Evolutionary conservation across 1,284 basidiomycete genomes (phyloP).

Genomic region (Sporisorium sorghi): DNA sequence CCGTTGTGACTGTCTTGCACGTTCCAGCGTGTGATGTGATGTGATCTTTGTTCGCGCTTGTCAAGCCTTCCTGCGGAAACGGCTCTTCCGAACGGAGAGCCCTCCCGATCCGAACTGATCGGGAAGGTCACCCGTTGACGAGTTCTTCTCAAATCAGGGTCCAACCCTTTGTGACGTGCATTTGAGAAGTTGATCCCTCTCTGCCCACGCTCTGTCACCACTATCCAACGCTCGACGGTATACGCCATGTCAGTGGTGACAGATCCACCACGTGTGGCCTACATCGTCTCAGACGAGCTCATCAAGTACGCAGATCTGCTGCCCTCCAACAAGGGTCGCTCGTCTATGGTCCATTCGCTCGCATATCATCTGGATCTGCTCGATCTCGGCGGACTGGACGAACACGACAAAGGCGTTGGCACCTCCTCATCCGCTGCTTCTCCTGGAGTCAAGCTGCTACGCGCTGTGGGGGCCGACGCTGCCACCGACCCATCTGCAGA

Average conservation of each 20-base stretch:
- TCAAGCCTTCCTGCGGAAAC: too few species aligned
- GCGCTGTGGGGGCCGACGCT: slow-evolving; percentile 1
- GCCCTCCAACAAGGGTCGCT: slow-evolving; percentile 85
- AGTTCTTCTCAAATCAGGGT: too few species aligned
- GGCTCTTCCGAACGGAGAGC: too few species aligned
- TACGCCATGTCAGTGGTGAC: slow-evolving; percentile 18
- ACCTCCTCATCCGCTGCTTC: neutral
- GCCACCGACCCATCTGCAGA: neutral
- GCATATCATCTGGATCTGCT: slow-evolving; percentile 51
- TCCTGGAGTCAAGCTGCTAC: slow-evolving; percentile 2
- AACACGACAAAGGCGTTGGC: neutral
- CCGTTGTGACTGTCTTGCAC: too few species aligned
- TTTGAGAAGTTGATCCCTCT: neutral
- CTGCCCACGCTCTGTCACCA: neutral
- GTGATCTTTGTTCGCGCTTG: too few species aligned
- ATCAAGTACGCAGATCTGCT: slow-evolving; percentile 76
- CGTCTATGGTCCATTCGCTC: slow-evolving; percentile 81
- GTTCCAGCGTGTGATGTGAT: too few species aligned
- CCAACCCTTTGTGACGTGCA: too few species aligned
- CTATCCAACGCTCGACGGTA: neutral
- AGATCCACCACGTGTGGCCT: slow-evolving; percentile 68
- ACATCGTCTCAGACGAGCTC: slow-evolving; percentile 76
- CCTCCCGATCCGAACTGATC: too few species aligned
- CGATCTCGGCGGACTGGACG: slow-evolving; percentile 23
- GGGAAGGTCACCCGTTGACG: too few species aligned